Percentiles rank a stretch among this genome's conserved stretches.
phyloP scores from a whole-genome alignment of 495 filamentous ascomycete species.

The Trichocladium uniseriatum region DNA sequence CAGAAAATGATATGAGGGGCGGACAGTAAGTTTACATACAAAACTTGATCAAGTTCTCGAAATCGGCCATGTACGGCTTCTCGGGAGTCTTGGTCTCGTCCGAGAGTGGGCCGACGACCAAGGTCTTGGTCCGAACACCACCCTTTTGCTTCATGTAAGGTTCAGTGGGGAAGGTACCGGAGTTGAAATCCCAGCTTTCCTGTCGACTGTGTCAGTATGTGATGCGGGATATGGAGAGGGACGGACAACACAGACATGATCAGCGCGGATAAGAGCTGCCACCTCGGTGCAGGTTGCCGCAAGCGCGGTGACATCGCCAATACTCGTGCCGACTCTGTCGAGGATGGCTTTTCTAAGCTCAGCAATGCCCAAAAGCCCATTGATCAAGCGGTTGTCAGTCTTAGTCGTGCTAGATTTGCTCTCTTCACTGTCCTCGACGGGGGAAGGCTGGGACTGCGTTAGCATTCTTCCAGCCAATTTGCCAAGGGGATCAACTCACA shows the following conservation, averaged over 20 bases:
- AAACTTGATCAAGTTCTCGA: conserved; percentile 1
- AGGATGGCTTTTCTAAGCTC: conserved; percentile 7
- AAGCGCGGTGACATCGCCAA: conserved; percentile 12
- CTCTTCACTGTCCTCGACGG: no score
- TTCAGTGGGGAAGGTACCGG: background rate
- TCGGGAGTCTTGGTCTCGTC: background rate
- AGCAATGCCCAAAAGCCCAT: background rate
- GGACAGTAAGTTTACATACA: background rate
- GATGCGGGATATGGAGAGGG: background rate
- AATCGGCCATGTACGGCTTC: conserved; percentile 9
- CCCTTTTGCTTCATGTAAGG: background rate
- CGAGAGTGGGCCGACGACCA: conserved; percentile 8
- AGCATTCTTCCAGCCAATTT: background rate
- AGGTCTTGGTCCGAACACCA: conserved; percentile 6
- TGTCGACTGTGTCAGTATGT: background rate
- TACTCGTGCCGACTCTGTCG: conserved; percentile 1
- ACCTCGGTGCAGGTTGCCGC: conserved; percentile 8
- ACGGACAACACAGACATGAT: background rate
- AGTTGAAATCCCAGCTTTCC: conserved; percentile 11
- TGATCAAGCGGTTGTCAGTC: background rate
- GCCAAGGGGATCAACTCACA: background rate
- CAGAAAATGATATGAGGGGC: background rate
- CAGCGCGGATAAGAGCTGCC: background rate
- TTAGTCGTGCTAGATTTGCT: background rate
- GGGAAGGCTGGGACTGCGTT: background rate